Evolutionary conservation across 192 early-diverging fungal genomes (phyloP).

Genomic region (Mortierella hygrophila): DNA sequence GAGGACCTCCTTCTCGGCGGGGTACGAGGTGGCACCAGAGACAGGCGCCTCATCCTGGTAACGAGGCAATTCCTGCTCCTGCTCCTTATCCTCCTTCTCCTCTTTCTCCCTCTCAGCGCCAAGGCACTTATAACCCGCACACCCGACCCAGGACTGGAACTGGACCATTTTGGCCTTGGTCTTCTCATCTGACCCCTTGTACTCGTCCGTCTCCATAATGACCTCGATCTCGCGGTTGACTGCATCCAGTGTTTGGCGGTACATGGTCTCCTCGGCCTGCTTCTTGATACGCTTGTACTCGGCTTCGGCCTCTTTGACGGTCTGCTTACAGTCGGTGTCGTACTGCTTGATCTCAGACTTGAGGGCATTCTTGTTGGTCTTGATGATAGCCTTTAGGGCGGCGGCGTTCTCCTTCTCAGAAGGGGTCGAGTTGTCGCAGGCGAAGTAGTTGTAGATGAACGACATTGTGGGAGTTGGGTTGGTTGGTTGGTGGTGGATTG

Average conservation of each 20-base stretch:
- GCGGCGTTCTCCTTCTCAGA: conserved; percentile 22
- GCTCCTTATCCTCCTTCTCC: not conserved
- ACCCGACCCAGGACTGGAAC: conserved; percentile 6
- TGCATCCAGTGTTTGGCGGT: not conserved
- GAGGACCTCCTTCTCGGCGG: conserved; percentile 6
- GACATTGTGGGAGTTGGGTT: conserved; percentile 1
- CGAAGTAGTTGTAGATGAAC: conserved; percentile 32
- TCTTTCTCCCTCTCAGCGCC: not conserved
- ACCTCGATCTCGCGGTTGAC: conserved; percentile 19
- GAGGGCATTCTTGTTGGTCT: conserved; percentile 5
- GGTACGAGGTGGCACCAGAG: not conserved
- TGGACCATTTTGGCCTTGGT: conserved; percentile 31
- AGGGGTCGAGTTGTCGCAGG: conserved; percentile 5
- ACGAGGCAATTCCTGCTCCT: not conserved
- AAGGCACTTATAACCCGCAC: not conserved
- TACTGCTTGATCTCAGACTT: conserved; percentile 18
- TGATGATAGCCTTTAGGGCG: conserved; percentile 21
- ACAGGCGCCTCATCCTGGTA: not conserved
- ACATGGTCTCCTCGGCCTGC: conserved; percentile 14
- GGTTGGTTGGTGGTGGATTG: too few relatives aligned
- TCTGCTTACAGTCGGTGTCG: conserved; percentile 23
- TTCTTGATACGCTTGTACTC: conserved; percentile 17
- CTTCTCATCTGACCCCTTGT: conserved; percentile 12
- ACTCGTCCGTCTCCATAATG: conserved; percentile 10
- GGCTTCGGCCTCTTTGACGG: conserved; percentile 10